Evolutionary conservation across 768 basidiomycete species (phyloP).

Genomic region (Hortiboletus flavorubellus): DNA sequence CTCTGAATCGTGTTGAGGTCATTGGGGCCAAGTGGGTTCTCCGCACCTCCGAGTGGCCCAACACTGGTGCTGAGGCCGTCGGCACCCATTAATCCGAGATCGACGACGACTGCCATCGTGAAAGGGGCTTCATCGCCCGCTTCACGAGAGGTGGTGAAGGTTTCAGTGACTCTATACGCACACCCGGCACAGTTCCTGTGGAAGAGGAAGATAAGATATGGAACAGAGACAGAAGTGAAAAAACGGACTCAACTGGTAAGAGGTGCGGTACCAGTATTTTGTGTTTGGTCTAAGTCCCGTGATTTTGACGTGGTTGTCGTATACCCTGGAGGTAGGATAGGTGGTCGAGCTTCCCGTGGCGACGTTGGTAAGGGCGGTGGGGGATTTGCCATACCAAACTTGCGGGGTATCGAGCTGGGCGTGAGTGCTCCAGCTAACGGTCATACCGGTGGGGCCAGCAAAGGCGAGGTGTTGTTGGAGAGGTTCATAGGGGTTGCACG

Average conservation of each 20-base stretch:
- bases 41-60: slow-evolving; percentile 21
- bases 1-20: slow-evolving; percentile 31
- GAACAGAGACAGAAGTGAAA: neutral
- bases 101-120: slow-evolving; percentile 23
- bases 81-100: slow-evolving; percentile 28
- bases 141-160: slow-evolving; percentile 22
- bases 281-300: slow-evolving; percentile 23
- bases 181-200: slow-evolving; percentile 26
- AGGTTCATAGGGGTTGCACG: slow-evolving; percentile 28
- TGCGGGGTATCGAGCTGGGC: slow-evolving; percentile 20
- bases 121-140: slow-evolving; percentile 20
- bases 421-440: slow-evolving; percentile 25
- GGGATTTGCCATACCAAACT: slow-evolving; percentile 25
- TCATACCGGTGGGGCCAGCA: slow-evolving; percentile 26
- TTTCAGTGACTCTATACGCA: slow-evolving; percentile 24
- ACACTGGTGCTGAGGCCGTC: slow-evolving; percentile 30
- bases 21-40: slow-evolving; percentile 22
- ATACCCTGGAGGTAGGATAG: slow-evolving; percentile 25
- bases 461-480: slow-evolving; percentile 26
- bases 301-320: slow-evolving; percentile 28
- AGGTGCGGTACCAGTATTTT: slow-evolving; percentile 27
- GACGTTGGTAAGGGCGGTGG: slow-evolving; percentile 16
- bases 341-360: slow-evolving; percentile 21
- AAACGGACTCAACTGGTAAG: slow-evolving; percentile 21
- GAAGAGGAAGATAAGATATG: neutral